Evolutionary conservation across 768 basidiomycete species (phyloP).

Genomic region (Rubroboletus satanas): DNA sequence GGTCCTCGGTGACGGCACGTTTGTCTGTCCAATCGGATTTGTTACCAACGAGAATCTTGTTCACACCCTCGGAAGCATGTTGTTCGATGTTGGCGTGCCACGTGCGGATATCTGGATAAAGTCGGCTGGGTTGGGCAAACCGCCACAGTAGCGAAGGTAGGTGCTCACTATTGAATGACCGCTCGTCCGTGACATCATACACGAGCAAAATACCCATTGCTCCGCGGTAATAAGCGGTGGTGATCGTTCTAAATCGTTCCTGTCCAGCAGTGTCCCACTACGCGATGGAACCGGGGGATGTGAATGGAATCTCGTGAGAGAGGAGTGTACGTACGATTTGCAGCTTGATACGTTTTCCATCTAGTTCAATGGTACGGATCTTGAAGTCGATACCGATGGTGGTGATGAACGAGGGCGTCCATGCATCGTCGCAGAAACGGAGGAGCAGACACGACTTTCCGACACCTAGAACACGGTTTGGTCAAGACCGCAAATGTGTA

Average conservation of each 20-base stretch:
- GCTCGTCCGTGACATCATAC: slow-evolving; percentile 96
- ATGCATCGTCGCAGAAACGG: slow-evolving; percentile 98
- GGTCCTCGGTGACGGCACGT: slow-evolving; percentile 84
- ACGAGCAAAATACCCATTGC: slow-evolving; percentile 98
- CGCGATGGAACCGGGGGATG: not conserved
- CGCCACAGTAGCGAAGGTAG: slow-evolving; percentile 16
- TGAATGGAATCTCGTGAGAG: not conserved
- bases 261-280: slow-evolving; percentile 99
- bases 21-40: slow-evolving; percentile 99
- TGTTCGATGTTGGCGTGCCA: slow-evolving; percentile 99
- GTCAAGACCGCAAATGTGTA: slow-evolving; percentile 2
- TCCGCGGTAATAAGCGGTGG: slow-evolving; percentile 97
- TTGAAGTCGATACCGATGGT: slow-evolving; percentile 99
- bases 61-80: slow-evolving; percentile 97
- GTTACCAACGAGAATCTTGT: slow-evolving; percentile 99
- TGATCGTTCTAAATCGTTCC: slow-evolving; percentile 98
- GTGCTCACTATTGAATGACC: slow-evolving; percentile 88
- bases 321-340: slow-evolving; percentile 72
- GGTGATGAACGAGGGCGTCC: slow-evolving; percentile 99
- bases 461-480: slow-evolving; percentile 54
- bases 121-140: not conserved
- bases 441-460: slow-evolving; percentile 95
- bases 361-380: slow-evolving; percentile 97
- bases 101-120: slow-evolving; percentile 81
- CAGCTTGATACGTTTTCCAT: slow-evolving; percentile 97